Evolutionary conservation across 202 grass and related monocot genomes (phyloP).

Genomic region (Setaria italica): DNA sequence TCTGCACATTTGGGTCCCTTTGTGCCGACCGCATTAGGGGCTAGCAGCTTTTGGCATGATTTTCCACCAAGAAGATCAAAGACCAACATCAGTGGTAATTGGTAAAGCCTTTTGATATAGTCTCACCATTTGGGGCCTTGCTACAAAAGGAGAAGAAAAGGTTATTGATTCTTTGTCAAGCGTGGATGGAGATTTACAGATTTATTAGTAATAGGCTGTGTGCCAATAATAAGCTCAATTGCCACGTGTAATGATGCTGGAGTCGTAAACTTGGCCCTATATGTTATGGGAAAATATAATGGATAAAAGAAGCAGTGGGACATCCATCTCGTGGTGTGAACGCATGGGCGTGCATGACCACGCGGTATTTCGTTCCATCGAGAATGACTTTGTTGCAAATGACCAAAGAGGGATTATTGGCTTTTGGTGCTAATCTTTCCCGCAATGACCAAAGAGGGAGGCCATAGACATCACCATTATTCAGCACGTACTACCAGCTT

Average conservation of each 20-base stretch:
- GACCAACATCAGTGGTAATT: not conserved
- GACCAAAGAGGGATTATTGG: no score
- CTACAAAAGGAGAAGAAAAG: not conserved
- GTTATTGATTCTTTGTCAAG: not conserved
- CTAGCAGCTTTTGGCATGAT: not conserved
- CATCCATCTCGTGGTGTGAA: slow-evolving; percentile 5
- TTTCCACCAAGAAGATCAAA: not conserved
- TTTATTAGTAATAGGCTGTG: no score
- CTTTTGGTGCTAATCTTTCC: no score
- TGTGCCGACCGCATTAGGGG: not conserved
- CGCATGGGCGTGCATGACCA: slow-evolving; percentile 5
- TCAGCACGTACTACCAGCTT: no score
- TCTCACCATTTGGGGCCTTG: not conserved
- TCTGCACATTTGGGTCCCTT: not conserved
- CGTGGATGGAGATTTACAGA: no score
- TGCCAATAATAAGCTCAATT: not conserved
- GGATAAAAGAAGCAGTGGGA: not conserved
- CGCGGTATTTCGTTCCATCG: not conserved
- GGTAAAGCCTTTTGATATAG: not conserved
- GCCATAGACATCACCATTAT: no score
- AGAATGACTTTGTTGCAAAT: no score
- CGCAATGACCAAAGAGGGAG: no score
- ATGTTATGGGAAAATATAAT: not conserved
- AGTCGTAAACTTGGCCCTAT: no score
- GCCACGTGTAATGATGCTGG: not conserved